Conservation (phyloP, 2,329 filamentous ascomycete species). For the Trichophyton benhamiae region DNA sequence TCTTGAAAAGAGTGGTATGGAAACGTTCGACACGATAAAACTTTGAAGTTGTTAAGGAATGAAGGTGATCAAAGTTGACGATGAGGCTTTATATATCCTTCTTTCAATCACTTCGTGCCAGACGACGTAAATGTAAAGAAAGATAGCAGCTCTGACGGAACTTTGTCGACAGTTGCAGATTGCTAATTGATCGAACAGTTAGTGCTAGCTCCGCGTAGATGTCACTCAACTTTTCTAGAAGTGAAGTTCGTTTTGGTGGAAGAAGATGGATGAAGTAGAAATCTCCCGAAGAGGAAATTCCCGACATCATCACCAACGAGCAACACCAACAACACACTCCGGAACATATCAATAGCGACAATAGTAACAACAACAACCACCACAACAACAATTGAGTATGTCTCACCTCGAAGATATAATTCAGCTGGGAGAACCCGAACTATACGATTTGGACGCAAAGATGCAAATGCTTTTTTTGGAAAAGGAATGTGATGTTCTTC, state of each 20-base stretch:
- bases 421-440: not conserved
- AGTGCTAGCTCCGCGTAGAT: not conserved
- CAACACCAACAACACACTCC: not conserved
- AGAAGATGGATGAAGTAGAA: not conserved
- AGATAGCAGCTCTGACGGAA: not conserved
- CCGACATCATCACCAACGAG: not conserved
- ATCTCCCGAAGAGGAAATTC: not conserved
- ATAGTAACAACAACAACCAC: not conserved
- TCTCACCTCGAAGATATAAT: not conserved
- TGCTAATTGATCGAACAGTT: not conserved
- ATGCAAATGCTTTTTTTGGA: not conserved
- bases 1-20: not conserved
- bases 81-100: constrained; percentile 1
- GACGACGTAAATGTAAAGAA: not conserved
- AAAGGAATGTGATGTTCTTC: constrained; percentile 1
- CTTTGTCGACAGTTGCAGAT: constrained; percentile 4
- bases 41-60: not conserved
- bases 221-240: not conserved
- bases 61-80: not conserved
- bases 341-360: not conserved
- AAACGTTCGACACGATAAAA: constrained; percentile 2
- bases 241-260: not conserved
- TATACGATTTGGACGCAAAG: not conserved
- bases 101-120: not conserved
- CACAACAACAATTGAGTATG: not conserved